Evolutionary conservation across 768 basidiomycete species (phyloP).

Genomic region (Steccherinum ochraceum): DNA sequence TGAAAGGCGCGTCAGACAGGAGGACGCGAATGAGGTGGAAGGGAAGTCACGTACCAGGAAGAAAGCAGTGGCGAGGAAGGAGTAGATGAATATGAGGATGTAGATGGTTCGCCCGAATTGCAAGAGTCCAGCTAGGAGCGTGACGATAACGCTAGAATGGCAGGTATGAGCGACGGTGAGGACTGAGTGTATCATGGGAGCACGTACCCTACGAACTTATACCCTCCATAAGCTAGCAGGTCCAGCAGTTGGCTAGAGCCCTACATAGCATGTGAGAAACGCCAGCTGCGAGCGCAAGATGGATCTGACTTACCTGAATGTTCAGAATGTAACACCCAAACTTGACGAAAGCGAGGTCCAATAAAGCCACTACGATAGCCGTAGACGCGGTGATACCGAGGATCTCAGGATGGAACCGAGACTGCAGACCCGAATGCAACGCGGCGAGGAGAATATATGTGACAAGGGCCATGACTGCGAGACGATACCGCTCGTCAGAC

Average conservation of each 20-base stretch:
- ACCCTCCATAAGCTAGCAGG: conserved; percentile 88
- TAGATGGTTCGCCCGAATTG: conserved; percentile 58
- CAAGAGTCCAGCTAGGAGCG: conserved; percentile 67
- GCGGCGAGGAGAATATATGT: conserved; percentile 92
- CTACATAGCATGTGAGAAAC: conserved; percentile 21
- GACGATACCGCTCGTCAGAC: no score
- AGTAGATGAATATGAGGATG: conserved; percentile 71
- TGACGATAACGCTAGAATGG: conserved; percentile 68
- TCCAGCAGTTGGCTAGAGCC: conserved; percentile 69
- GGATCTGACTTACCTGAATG: conserved; percentile 34
- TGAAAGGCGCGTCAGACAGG: conserved; percentile 24
- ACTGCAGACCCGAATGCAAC: conserved; percentile 74
- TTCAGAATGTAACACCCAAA: conserved; percentile 91
- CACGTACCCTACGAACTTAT: conserved; percentile 93
- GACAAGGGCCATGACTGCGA: conserved; percentile 85
- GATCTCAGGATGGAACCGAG: conserved; percentile 82
- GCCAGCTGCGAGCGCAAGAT: background rate
- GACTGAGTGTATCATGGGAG: background rate
- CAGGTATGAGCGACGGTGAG: no score
- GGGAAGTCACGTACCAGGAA: conserved; percentile 63
- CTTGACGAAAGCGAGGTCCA: conserved; percentile 88
- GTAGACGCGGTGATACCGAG: conserved; percentile 83
- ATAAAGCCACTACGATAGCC: conserved; percentile 74
- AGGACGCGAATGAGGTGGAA: background rate
- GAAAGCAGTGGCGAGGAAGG: conserved; percentile 85